A percentile compares a stretch with the other conserved stretches of the same genome.
phyloP scores from a whole-genome alignment of 495 filamentous ascomycete species.

The Xylaria sp. region DNA sequence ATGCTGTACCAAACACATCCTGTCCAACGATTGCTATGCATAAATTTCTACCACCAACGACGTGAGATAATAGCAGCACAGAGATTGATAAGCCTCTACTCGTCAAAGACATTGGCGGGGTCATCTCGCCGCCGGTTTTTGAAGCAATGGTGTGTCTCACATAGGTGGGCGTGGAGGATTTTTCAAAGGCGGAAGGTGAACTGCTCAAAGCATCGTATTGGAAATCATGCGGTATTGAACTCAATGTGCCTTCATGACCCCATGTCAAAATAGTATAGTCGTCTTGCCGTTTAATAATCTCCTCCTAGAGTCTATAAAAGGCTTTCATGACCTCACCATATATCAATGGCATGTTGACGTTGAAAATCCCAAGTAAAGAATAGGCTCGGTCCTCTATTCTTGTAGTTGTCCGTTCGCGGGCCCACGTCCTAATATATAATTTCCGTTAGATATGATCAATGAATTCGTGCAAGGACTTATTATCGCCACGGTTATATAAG shows the following conservation, averaged over 20 bases:
- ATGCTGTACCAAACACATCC: background rate
- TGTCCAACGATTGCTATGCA: background rate
- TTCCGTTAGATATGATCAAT: background rate
- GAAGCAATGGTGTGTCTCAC: too few species aligned
- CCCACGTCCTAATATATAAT: conserved; percentile 28
- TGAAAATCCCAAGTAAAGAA: conserved; percentile 39
- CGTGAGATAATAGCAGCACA: background rate
- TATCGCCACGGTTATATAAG: too few species aligned
- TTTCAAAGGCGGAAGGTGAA: too few species aligned
- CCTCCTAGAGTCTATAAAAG: conserved; percentile 37
- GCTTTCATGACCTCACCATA: conserved; percentile 39
- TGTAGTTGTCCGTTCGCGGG: conserved; percentile 35
- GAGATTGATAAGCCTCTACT: background rate
- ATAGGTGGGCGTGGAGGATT: too few species aligned
- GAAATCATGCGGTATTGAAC: too few species aligned
- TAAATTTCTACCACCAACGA: background rate
- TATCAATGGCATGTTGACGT: conserved; percentile 40
- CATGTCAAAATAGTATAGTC: too few species aligned
- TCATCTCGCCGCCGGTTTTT: too few species aligned
- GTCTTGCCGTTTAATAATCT: background rate
- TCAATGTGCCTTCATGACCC: too few species aligned
- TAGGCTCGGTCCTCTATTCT: conserved; percentile 41
- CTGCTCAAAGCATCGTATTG: too few species aligned
- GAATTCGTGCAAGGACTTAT: too few species aligned
- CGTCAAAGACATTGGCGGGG: too few species aligned